These are phyloP conservation scores for Umbilicus rupestris DNA, from an alignment of 164 flowering plant genomes.

Conservation along the genomic window DNA sequence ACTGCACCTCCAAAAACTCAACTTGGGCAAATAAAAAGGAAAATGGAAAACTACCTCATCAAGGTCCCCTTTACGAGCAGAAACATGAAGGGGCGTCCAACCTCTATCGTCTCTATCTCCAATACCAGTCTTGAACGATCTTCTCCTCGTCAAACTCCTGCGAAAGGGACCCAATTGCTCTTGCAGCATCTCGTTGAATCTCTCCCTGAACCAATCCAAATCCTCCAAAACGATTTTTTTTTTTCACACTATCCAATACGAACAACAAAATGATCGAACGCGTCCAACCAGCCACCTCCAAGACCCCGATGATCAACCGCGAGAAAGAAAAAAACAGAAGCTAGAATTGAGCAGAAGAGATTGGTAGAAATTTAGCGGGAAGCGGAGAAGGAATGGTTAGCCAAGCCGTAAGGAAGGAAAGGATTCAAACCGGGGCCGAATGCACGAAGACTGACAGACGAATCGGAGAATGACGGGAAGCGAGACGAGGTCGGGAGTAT, in stretches of 20 bases:
- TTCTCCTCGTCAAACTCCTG: background rate
- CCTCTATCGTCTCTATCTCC: background rate
- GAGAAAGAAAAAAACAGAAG: too few relatives aligned
- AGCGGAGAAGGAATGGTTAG: background rate
- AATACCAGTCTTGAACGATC: background rate
- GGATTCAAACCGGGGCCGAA: background rate
- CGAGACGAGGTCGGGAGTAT: too few relatives aligned
- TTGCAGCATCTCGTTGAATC: background rate
- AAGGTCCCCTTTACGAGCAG: background rate
- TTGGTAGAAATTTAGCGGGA: background rate
- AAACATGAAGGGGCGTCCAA: slow-evolving; percentile 4
- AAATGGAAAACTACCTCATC: background rate
- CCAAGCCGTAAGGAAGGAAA: background rate
- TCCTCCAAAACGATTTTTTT: too few relatives aligned
- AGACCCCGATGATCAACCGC: too few relatives aligned
- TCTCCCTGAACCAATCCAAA: background rate
- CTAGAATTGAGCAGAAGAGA: too few relatives aligned
- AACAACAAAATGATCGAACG: too few relatives aligned
- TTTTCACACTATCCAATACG: too few relatives aligned
- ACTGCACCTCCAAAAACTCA: too few relatives aligned
- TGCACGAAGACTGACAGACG: background rate
- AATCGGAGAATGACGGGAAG: background rate
- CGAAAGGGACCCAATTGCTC: background rate
- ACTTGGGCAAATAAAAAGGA: background rate
- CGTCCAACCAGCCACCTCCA: too few relatives aligned